Evolutionary conservation across 2,329 filamentous ascomycete species (phyloP).

Genomic region (Fusarium azukiicola): DNA sequence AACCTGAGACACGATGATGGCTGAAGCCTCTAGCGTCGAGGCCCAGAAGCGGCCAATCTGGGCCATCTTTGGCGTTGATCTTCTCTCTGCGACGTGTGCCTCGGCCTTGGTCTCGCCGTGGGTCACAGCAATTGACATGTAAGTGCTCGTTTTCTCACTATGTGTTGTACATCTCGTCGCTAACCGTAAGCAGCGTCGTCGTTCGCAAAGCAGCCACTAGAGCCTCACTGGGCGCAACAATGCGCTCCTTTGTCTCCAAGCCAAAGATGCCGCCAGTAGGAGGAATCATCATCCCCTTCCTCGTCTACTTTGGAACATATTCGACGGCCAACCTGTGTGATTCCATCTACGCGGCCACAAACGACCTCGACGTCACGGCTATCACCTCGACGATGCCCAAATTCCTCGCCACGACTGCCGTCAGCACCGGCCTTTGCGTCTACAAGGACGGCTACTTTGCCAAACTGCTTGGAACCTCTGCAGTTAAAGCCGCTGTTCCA

Average conservation of each 20-base stretch:
- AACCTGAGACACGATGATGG: slow-evolving; percentile 20
- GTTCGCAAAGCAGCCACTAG: slow-evolving; percentile 34
- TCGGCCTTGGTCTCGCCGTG: slow-evolving; percentile 42
- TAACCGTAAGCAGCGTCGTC: slow-evolving; percentile 22
- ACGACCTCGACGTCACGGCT: slow-evolving; percentile 22
- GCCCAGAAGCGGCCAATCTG: slow-evolving; percentile 34
- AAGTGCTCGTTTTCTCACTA: background rate
- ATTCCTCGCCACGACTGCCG: slow-evolving; percentile 36
- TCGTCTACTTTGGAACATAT: slow-evolving; percentile 44
- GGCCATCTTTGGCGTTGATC: slow-evolving; percentile 37
- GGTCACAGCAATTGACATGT: slow-evolving; percentile 45
- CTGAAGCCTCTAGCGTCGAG: slow-evolving; percentile 27
- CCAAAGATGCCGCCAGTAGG: slow-evolving; percentile 30
- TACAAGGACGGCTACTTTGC: slow-evolving; percentile 40
- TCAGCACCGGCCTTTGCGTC: slow-evolving; percentile 28
- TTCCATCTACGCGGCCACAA: slow-evolving; percentile 27
- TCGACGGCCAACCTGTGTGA: slow-evolving; percentile 41
- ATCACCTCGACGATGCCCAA: slow-evolving; percentile 33
- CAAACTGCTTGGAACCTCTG: background rate
- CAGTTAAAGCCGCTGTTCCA: background rate
- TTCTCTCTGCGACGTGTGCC: slow-evolving; percentile 36
- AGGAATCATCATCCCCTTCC: slow-evolving; percentile 31
- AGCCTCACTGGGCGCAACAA: slow-evolving; percentile 23
- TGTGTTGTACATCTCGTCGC: no score
- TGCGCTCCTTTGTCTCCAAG: slow-evolving; percentile 24